Conservation (phyloP, 129 eudicot genomes). For the Flaveria linearis region DNA sequence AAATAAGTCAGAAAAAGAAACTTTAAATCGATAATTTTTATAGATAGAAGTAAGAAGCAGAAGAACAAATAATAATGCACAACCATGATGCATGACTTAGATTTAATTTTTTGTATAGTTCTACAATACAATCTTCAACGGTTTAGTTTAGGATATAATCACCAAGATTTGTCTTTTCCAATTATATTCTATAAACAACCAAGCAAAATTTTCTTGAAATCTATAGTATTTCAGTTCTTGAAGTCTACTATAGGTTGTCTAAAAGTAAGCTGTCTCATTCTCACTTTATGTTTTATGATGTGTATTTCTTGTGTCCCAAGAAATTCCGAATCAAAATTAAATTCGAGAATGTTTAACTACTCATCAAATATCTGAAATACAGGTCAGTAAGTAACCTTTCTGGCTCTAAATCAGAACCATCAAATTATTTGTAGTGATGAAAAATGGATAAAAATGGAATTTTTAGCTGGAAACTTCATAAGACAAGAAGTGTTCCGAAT, state of each 20-base stretch:
- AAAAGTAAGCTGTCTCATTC: not conserved
- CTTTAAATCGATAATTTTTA: not conserved
- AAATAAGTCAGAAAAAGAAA: not conserved
- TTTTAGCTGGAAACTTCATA: not conserved
- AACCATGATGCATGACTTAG: not conserved
- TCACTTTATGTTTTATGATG: not conserved
- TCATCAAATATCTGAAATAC: not conserved
- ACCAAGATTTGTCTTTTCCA: not conserved
- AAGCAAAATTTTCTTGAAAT: not conserved
- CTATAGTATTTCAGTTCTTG: no score
- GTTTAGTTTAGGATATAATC: not conserved
- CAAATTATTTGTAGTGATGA: not conserved
- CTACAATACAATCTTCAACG: not conserved
- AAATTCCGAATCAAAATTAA: not conserved
- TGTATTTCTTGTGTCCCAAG: not conserved
- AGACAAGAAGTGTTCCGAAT: not conserved
- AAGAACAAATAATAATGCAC: conserved; percentile 28
- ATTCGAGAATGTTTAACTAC: not conserved
- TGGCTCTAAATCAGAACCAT: not conserved
- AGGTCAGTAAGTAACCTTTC: not conserved
- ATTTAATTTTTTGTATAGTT: not conserved
- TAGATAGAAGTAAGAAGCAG: not conserved
- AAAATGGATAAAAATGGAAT: conserved; percentile 11
- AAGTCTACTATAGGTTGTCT: not conserved
- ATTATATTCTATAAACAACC: conserved; percentile 1